Base-by-base conservation (phyloP, 768 basidiomycete species). In the Termitomyces sp. region DNA sequence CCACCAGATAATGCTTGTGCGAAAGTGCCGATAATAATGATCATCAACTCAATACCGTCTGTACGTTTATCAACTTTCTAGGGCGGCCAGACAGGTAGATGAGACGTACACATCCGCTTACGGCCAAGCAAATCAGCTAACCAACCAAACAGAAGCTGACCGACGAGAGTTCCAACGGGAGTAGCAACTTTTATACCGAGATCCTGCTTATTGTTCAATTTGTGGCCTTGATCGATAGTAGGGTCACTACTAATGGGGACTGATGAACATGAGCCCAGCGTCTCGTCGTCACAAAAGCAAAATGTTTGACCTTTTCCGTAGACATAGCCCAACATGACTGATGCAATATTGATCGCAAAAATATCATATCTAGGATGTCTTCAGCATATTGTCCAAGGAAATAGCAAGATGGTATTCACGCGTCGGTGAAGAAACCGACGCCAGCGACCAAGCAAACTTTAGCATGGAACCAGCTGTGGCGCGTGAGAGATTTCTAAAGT, bases 391-490 rank as follows among this genome's bases (percentile, higher is more conserved):
- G 15, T 39, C 29, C 42, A 51, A 43, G 47, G 29, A 29, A 40
- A 18, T 18, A 36, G 33, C 39, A 36, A 16, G 22, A 29, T 40
- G 11, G 25, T 0, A 70, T 80, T 61, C 60, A 84, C 81, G 86
- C 84, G 72, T 91, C 92, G 50, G 93, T 93, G 77, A 94, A 94
- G 79, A 94, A 94, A 27, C 93, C 93, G 11, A 88, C 88, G 61
- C 93, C 91, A 2, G 89, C 73, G 40, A 81, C 80, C 54, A 82
- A 59, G 61, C 81, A 83, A 57, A 86, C 78, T 69, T 91, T 93
- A 53, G 86, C 84, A 63, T 94, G 92, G 74, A 93, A 93, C 84
- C 86, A 89, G 7, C 88, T 88, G 51, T 53, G 45, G 25, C 52
- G 27, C 57, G 7, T 41, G 10, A 41, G 40, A 2, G 39, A 40